Percentiles rank a stretch among this genome's conserved stretches.
Evolutionary conservation across 1,139 yeast species (phyloP).

Genomic region (Lodderomyces pseudojiufengensis): DNA sequence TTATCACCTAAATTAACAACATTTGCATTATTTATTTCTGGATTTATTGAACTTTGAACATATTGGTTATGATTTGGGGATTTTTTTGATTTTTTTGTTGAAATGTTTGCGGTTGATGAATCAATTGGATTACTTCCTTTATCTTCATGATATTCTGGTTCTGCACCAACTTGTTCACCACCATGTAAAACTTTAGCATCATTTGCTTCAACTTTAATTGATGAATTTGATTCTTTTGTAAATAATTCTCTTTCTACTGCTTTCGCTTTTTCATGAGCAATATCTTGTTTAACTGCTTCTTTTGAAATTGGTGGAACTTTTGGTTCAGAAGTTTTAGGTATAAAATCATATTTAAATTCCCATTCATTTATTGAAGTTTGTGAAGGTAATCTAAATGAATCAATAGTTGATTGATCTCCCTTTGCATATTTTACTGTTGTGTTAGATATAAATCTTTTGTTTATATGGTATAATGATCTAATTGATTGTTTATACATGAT

Average conservation of each 20-base stretch:
- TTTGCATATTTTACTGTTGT: conserved; percentile 25
- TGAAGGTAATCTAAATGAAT: conserved; percentile 43
- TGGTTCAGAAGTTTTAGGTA: conserved; percentile 42
- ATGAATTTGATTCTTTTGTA: conserved; percentile 32
- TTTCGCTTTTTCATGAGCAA: conserved; percentile 40
- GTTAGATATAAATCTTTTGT: conserved; percentile 1
- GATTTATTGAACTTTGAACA: conserved; percentile 42
- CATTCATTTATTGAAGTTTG: conserved; percentile 47
- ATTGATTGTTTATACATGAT: conserved; percentile 10
- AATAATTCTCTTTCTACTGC: conserved; percentile 42
- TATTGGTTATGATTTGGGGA: conserved; percentile 43
- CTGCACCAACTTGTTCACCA: conserved; percentile 38
- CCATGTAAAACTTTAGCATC: conserved; percentile 42
- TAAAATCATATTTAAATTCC: conserved; percentile 51
- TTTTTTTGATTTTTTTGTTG: conserved; percentile 20
- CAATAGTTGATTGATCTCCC: conserved; percentile 45
- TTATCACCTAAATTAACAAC: conserved; percentile 38
- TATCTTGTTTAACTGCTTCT: conserved; percentile 49
- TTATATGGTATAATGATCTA: conserved; percentile 14
- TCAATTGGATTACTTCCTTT: conserved; percentile 30
- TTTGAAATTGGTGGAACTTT: conserved; percentile 51
- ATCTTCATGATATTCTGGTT: conserved; percentile 41
- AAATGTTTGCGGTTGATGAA: conserved; percentile 14
- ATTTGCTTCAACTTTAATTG: conserved; percentile 46
- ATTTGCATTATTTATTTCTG: conserved; percentile 36